Evolutionary conservation across 352 stramenopile species (phyloP).

Genomic region (Globisporangium nodosum): DNA sequence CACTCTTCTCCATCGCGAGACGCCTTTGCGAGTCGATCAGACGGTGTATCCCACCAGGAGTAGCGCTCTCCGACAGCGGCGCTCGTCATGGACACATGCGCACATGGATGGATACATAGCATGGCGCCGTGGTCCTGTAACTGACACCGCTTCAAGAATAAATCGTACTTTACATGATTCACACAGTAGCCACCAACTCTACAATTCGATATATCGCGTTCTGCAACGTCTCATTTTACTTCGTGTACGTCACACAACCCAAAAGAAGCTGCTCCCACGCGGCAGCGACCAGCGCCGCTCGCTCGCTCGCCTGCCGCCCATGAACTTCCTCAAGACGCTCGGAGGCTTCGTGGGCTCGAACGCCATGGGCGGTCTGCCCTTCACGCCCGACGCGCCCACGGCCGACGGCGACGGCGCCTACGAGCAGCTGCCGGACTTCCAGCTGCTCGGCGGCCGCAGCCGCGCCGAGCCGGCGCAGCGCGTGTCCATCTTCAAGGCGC

Average conservation of each 20-base stretch:
- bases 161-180: neutral
- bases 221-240: too few relatives aligned
- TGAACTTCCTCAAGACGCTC: slow-evolving; percentile 89
- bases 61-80: too few relatives aligned
- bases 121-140: neutral
- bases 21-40: neutral
- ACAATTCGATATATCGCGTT: neutral
- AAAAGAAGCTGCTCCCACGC: too few relatives aligned
- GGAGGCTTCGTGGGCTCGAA: slow-evolving; percentile 62
- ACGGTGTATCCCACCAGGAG: too few relatives aligned
- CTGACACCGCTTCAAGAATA: neutral
- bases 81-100: neutral
- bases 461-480: slow-evolving; percentile 69
- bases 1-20: slow-evolving; percentile 1
- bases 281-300: too few relatives aligned
- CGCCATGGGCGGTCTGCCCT: slow-evolving; percentile 69
- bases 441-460: slow-evolving; percentile 81
- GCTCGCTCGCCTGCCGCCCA: slow-evolving; percentile 10
- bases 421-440: slow-evolving; percentile 67
- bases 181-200: neutral
- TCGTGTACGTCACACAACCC: too few relatives aligned
- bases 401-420: slow-evolving; percentile 20
- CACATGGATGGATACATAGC: too few relatives aligned
- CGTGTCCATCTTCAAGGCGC: slow-evolving; percentile 93
- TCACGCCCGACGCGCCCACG: slow-evolving; percentile 35